Evolutionary conservation across 2,329 filamentous ascomycete genomes (phyloP), one percentile per base, ranked within the genome.

Genomic region (Beauveria caledonica): DNA sequence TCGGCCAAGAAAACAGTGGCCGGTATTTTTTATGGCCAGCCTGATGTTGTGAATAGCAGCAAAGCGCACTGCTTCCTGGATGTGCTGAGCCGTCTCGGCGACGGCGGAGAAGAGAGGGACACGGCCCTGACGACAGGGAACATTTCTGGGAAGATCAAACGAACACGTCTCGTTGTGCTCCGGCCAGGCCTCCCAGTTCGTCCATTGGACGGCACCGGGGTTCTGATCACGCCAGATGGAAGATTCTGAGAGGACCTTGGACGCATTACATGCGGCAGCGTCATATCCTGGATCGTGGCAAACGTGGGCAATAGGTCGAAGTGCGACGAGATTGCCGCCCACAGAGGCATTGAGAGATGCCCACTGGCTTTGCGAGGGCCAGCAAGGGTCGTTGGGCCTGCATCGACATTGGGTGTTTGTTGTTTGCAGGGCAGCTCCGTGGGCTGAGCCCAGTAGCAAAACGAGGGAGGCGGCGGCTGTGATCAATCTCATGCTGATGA

Each of bases 251-350:
- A 67, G 62, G 15, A 61, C 62, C 59, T 69, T 63, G 33, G 80
- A 64, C 1, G 63, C 67, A 2, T 68, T 63, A 64, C 81, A 84
- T 21, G 65, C 69, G 7, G 65, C 67, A 29, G 72, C 73, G 66
- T 82, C 68, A 65, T 78, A 80, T 45, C 64, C 64, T 13, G 69
- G 72, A 21, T 72, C 68, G 64, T 84, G 81, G 65, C 82, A 86
- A 1, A 76, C 71, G 2, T 75, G 66, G 2, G 75, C 82, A 2
- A 83, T 67, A 1, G 83, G 82, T 4, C 77, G 68, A 0, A 78
- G 81, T 7, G 76, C 73, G 56, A 85, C 71, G 29, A 85, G 71
- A 19, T 71, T 73, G 1, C 79, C 81, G 40, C 72, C 70, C 1
- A 84, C 70, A 2, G 80, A 77, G 19, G 69, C 60, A 64, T 85